A percentile compares a stretch with the other conserved stretches of the same genome.
Conservation (phyloP, 176 grass and related monocot species). For the Lolium perenne region DNA sequence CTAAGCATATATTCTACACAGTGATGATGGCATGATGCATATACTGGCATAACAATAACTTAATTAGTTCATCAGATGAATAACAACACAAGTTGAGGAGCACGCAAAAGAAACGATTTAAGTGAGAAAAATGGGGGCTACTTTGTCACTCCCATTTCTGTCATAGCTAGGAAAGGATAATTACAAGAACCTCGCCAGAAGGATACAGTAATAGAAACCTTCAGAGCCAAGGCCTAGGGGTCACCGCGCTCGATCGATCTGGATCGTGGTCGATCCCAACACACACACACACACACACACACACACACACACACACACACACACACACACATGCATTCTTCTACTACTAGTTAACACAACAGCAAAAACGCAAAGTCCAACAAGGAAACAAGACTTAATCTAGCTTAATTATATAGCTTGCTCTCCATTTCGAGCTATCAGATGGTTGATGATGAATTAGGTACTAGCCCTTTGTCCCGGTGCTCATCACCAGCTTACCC, state of each 20-base stretch:
- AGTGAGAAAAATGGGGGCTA: background rate
- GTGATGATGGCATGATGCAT: no score
- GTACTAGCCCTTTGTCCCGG: constrained; percentile 3
- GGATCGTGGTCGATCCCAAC: constrained; percentile 12
- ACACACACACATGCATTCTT: background rate
- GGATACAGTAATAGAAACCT: constrained; percentile 39
- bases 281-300: background rate
- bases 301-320: background rate
- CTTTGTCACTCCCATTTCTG: background rate
- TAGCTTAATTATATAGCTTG: constrained; percentile 19
- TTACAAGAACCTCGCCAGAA: constrained; percentile 42
- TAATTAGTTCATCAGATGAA: background rate
- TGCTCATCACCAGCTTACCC: constrained; percentile 43
- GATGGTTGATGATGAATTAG: background rate
- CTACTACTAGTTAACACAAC: background rate
- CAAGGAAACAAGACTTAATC: background rate
- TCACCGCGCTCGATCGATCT: background rate
- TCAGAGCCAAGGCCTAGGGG: constrained; percentile 24
- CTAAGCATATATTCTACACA: no score
- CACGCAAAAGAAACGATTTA: background rate
- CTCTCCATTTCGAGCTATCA: background rate
- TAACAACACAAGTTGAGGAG: background rate
- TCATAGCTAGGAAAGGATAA: constrained; percentile 1
- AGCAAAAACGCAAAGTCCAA: background rate
- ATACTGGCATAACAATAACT: background rate